These are phyloP conservation scores for Ochetophila trinervis DNA, from an alignment of 306 rosid genomes.

Conservation along the genomic window DNA sequence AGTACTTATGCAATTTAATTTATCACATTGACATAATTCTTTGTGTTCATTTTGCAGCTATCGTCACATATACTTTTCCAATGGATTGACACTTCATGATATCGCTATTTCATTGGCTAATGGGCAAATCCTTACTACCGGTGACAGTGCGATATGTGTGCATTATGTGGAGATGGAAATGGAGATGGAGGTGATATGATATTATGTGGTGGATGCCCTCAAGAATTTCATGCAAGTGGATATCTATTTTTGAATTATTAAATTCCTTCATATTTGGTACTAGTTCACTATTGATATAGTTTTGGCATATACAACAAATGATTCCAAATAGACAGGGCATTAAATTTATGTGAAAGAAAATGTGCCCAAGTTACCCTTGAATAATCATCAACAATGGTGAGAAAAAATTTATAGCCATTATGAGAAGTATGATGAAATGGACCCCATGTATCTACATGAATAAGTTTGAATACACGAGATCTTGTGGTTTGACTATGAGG, in stretches of 20 bases:
- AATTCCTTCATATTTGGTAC: background rate
- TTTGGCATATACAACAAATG: no score
- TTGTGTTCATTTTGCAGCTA: slow-evolving; percentile 54
- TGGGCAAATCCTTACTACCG: slow-evolving; percentile 88
- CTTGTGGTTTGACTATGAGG: no score
- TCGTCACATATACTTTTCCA: slow-evolving; percentile 92
- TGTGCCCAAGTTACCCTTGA: no score
- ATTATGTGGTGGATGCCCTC: slow-evolving; percentile 86
- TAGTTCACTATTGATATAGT: no score
- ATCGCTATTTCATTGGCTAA: slow-evolving; percentile 90
- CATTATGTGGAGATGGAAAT: slow-evolving; percentile 90
- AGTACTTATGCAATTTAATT: slow-evolving; percentile 20
- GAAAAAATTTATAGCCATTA: no score
- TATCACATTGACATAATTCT: slow-evolving; percentile 18
- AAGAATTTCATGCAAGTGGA: slow-evolving; percentile 88
- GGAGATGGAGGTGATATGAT: slow-evolving; percentile 81
- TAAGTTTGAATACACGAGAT: no score
- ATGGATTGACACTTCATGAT: slow-evolving; percentile 94
- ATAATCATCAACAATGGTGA: no score
- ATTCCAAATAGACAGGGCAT: no score
- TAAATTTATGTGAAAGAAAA: no score
- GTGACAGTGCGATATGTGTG: slow-evolving; percentile 98
- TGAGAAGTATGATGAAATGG: no score
- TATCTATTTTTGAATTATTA: slow-evolving; percentile 1
- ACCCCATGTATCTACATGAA: no score